Percentiles rank a stretch among this genome's conserved stretches.
These are phyloP conservation scores for Trichosporon sp. DNA, from an alignment of 1,284 basidiomycete species.

Conservation along the genomic window DNA sequence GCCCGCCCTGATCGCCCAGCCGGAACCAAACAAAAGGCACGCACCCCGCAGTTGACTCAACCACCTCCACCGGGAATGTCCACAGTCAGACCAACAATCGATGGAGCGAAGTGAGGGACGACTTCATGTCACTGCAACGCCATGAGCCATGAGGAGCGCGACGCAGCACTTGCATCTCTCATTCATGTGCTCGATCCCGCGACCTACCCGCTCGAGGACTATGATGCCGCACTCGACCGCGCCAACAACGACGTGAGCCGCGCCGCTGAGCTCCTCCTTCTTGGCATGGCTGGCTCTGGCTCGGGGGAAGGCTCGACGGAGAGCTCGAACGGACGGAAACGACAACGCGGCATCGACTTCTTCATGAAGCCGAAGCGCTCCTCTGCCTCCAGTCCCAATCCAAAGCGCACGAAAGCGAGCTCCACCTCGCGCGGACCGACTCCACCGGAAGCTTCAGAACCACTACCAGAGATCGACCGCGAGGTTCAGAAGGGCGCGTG, in stretches of 20 bases:
- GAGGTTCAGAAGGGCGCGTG: not conserved
- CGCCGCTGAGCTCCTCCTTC: constrained; percentile 61
- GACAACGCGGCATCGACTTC: constrained; percentile 2
- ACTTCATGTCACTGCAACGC: not conserved
- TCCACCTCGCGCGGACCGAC: not conserved
- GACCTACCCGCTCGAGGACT: constrained; percentile 40
- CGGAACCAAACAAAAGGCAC: constrained; percentile 17
- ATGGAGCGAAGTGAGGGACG: not conserved
- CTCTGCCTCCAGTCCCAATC: not conserved
- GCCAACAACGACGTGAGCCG: constrained; percentile 65
- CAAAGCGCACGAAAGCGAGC: not conserved
- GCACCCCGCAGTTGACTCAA: constrained; percentile 21
- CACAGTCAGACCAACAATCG: not conserved
- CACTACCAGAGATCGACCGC: not conserved
- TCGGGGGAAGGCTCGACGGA: not conserved
- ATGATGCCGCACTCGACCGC: constrained; percentile 65
- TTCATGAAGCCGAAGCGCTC: not conserved
- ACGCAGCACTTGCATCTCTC: constrained; percentile 48
- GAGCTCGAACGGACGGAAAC: not conserved
- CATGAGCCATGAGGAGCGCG: constrained; percentile 23
- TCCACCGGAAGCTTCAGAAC: not conserved
- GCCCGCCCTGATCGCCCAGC: constrained; percentile 3
- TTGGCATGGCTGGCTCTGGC: constrained; percentile 23
- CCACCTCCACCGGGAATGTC: constrained; percentile 16
- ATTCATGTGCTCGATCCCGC: constrained; percentile 50